Base-by-base conservation (phyloP, 345 rosid species). In the Pistacia atlantica region DNA sequence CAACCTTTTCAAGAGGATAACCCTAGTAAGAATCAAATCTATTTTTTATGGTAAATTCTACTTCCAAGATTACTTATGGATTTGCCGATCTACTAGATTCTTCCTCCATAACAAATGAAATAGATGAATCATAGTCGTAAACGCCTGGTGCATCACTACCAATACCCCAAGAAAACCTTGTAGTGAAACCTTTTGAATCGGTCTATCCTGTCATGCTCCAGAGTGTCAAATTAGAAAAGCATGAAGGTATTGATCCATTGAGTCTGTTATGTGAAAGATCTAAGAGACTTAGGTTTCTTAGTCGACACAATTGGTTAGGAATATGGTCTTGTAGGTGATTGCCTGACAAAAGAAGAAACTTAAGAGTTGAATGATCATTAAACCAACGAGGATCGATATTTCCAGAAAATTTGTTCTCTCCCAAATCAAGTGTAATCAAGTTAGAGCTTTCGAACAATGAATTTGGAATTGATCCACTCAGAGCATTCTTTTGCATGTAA, bases 21-120 rank as follows among this genome's bases (percentile, higher is more conserved):
- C 82, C 72, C 37, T 55, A 35, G 80, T 79, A 82, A 35, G 64
- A 72, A 6, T 79, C 65, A 22, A 75, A 75, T 12, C 85, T 79
- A 57, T 55, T 72, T 65, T 82, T 82, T 51, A 67, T 75, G 16
- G 28, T 57, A 46, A 79, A 72, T 17, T 75, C 75, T 1, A 72
- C 80, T 61, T 49, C 77, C 0, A 16, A 11, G 46, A 42, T 5
- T 42, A 42, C 8, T 42, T 42, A 1, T 42, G 0, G 8, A 42
- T 7, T 6, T 42, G 8, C 5, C 6, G 46, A 42, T 42, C 1
- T 8, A 42, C 8, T 5, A 42, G 6, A 5, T 1, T 8, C 46
- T 5, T 42, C 46, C 46, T 42, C 46, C 46, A 6, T 1, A 42
- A 3, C 0, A 1, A 5, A 3, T 38, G 42, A 38, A 38, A 38